Conservation (phyloP, 371 early-diverging fungal genomes). For the Mortierella sp. region DNA sequence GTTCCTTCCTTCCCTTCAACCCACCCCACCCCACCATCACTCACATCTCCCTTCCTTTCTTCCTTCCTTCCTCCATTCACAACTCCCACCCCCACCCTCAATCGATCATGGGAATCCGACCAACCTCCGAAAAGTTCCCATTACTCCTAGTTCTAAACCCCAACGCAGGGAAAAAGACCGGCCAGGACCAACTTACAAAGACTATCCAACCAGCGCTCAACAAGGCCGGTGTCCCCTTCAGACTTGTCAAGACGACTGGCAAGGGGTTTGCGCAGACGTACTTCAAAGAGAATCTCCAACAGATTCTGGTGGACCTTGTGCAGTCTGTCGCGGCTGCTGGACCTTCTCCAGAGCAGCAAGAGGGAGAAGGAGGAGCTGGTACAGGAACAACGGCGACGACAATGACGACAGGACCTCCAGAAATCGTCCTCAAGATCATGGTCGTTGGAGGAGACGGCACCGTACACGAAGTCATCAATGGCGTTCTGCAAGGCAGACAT, state of each 20-base stretch:
- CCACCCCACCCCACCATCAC: background rate
- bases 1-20: background rate
- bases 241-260: conserved; percentile 26
- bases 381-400: background rate
- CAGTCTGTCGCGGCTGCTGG: background rate
- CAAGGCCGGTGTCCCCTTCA: background rate
- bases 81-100: background rate
- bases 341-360: background rate
- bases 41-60: background rate
- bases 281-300: conserved; percentile 27
- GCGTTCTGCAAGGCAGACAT: conserved; percentile 29
- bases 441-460: conserved; percentile 49
- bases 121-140: conserved; percentile 12
- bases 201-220: conserved; percentile 21
- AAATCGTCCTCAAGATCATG: conserved; percentile 22
- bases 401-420: background rate
- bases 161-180: conserved; percentile 31
- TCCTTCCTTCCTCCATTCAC: background rate
- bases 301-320: conserved; percentile 16
- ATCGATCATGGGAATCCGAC: background rate
- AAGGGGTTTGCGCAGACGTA: conserved; percentile 25
- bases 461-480: conserved; percentile 44
- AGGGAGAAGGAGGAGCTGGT: background rate
- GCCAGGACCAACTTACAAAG: background rate
- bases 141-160: conserved; percentile 46